These are phyloP conservation scores for Aspergillus bridgeri DNA, from an alignment of 495 filamentous ascomycete genomes.

Conservation along the genomic window DNA sequence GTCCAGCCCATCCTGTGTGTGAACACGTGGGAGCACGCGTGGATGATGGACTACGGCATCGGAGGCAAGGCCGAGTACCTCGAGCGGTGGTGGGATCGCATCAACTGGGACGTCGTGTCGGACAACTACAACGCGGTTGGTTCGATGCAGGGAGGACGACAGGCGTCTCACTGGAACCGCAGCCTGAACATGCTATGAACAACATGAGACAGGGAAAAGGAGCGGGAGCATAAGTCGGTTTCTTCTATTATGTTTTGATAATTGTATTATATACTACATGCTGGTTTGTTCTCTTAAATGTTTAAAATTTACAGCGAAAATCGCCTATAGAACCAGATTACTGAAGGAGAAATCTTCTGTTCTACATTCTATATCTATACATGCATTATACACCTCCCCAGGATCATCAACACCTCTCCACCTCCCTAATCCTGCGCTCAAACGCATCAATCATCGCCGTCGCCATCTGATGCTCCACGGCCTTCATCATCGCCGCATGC, in stretches of 20 bases:
- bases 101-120: constrained; percentile 78
- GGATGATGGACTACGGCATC: constrained; percentile 81
- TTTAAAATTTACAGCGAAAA: constrained; percentile 22
- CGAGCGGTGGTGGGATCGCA: constrained; percentile 77
- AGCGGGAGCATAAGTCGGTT: not conserved
- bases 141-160: constrained; percentile 22
- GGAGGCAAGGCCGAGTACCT: constrained; percentile 73
- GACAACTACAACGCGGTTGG: constrained; percentile 42
- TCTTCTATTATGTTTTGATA: constrained; percentile 18
- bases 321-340: constrained; percentile 9
- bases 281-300: not conserved
- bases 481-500: constrained; percentile 73
- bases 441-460: constrained; percentile 90
- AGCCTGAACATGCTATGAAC: constrained; percentile 31
- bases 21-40: constrained; percentile 96
- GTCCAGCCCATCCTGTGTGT: constrained; percentile 78
- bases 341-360: not conserved
- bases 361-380: not conserved
- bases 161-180: constrained; percentile 20
- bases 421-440: constrained; percentile 68
- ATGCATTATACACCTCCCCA: not conserved
- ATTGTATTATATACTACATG: constrained; percentile 29
- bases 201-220: constrained; percentile 9
- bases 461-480: constrained; percentile 79
- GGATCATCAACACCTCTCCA: constrained; percentile 23